Evolutionary conservation across 306 rosid genomes (phyloP).

Genomic region (Cicer chorassanicum): DNA sequence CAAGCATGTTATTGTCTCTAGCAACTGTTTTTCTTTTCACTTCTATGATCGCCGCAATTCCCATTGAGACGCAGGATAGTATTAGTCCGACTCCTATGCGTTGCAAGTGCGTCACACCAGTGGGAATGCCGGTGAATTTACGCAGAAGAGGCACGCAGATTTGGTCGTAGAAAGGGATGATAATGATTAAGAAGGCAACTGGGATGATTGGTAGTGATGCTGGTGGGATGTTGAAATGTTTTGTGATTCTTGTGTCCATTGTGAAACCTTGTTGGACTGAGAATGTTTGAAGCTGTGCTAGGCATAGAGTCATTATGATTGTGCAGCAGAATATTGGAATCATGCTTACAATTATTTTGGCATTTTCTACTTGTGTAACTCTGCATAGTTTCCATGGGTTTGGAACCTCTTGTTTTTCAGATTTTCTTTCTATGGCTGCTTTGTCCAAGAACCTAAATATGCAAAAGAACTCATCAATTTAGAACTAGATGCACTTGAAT

Average conservation of each 20-base stretch:
- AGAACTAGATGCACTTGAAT: neutral
- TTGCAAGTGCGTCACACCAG: slow-evolving; percentile 77
- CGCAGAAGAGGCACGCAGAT: slow-evolving; percentile 63
- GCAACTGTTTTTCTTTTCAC: slow-evolving; percentile 74
- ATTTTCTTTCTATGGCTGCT: slow-evolving; percentile 65
- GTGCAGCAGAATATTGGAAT: slow-evolving; percentile 86
- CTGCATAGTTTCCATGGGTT: slow-evolving; percentile 82
- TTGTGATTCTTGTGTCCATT: slow-evolving; percentile 69
- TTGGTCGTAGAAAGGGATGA: slow-evolving; percentile 71
- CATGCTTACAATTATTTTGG: slow-evolving; percentile 76
- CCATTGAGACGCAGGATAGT: slow-evolving; percentile 85
- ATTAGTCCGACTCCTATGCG: slow-evolving; percentile 83
- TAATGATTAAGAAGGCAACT: slow-evolving; percentile 56
- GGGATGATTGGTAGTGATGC: slow-evolving; percentile 87
- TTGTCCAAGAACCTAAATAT: slow-evolving; percentile 73
- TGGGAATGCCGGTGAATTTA: slow-evolving; percentile 68
- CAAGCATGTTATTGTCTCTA: slow-evolving; percentile 64
- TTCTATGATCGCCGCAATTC: slow-evolving; percentile 67
- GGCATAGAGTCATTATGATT: slow-evolving; percentile 84
- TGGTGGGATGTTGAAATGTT: slow-evolving; percentile 72
- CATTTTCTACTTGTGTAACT: slow-evolving; percentile 88
- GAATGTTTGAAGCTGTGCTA: slow-evolving; percentile 94
- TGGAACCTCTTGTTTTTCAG: slow-evolving; percentile 43
- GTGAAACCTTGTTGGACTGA: slow-evolving; percentile 77
- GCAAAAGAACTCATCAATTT: neutral